phyloP scores from a whole-genome alignment of 305 asterid genomes.

The Andrographis paniculata region DNA sequence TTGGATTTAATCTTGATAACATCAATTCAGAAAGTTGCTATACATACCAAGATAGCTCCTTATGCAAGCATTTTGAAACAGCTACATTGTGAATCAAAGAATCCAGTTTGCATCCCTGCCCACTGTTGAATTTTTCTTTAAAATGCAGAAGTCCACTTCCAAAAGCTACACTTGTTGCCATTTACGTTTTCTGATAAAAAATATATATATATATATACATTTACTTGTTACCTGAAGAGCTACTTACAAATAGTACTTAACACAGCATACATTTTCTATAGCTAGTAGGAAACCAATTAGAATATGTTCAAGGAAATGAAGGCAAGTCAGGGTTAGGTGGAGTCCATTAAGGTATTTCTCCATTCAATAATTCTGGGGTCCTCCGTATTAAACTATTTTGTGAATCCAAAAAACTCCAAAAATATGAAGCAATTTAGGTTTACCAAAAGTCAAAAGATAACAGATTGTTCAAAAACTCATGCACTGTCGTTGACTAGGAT shows the following conservation, averaged over 20 bases:
- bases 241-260: constrained; percentile 1
- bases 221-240: constrained; percentile 6
- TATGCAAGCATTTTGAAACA: constrained; percentile 32
- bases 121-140: constrained; percentile 31
- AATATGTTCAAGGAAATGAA: too few species aligned
- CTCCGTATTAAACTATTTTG: too few species aligned
- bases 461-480: too few species aligned
- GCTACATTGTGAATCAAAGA: constrained; percentile 27
- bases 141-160: constrained; percentile 44
- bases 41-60: constrained; percentile 59
- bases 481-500: too few species aligned
- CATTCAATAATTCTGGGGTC: too few species aligned
- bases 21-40: neutral
- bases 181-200: constrained; percentile 28
- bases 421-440: too few species aligned
- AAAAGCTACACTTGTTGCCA: constrained; percentile 68
- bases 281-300: too few species aligned
- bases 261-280: neutral
- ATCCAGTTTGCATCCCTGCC: constrained; percentile 38
- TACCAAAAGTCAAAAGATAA: too few species aligned
- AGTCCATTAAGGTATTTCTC: too few species aligned
- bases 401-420: too few species aligned
- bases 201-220: constrained; percentile 4
- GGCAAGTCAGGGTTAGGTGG: too few species aligned
- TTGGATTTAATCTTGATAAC: constrained; percentile 5